phyloP scores from a whole-genome alignment of 2,329 filamentous ascomycete genomes.

The Sporothrix euskadiensis region DNA sequence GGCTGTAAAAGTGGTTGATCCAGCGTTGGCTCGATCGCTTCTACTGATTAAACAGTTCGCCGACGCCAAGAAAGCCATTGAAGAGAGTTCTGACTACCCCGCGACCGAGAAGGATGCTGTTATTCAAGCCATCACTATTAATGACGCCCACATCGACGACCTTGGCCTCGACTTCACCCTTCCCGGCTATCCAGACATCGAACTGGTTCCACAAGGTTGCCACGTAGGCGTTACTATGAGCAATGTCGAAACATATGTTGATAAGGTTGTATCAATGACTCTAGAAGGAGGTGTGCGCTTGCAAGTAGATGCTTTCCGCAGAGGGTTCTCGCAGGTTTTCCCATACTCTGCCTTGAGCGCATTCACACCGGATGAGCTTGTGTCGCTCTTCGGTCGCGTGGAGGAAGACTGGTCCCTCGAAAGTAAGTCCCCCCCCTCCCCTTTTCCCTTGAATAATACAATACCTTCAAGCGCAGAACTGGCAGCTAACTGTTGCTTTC shows the following conservation, averaged over 20 bases:
- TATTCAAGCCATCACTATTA: slow-evolving; percentile 68
- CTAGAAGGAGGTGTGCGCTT: slow-evolving; percentile 82
- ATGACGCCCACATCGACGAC: slow-evolving; percentile 79
- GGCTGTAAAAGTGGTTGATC: slow-evolving; percentile 85
- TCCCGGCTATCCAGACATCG: slow-evolving; percentile 84
- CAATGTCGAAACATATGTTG: slow-evolving; percentile 86
- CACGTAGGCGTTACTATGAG: slow-evolving; percentile 79
- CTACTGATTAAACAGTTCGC: slow-evolving; percentile 86
- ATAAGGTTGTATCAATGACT: slow-evolving; percentile 88
- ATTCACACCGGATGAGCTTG: slow-evolving; percentile 92
- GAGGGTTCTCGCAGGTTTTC: slow-evolving; percentile 93
- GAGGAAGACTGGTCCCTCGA: slow-evolving; percentile 98
- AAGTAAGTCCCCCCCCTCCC: slow-evolving; percentile 61
- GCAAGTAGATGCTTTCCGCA: slow-evolving; percentile 87
- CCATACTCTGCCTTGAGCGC: slow-evolving; percentile 88
- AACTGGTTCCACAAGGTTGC: slow-evolving; percentile 73
- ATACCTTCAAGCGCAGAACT: background rate
- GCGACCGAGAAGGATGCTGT: slow-evolving; percentile 69
- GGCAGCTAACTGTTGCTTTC: background rate
- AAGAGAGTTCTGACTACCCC: slow-evolving; percentile 67
- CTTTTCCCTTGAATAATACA: background rate
- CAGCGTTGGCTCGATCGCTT: slow-evolving; percentile 80
- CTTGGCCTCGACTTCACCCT: slow-evolving; percentile 91
- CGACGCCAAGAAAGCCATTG: slow-evolving; percentile 75
- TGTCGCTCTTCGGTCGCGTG: slow-evolving; percentile 87